Evolutionary conservation across 495 filamentous ascomycete species (phyloP).

Genomic region (Venustampulla echinocandica): DNA sequence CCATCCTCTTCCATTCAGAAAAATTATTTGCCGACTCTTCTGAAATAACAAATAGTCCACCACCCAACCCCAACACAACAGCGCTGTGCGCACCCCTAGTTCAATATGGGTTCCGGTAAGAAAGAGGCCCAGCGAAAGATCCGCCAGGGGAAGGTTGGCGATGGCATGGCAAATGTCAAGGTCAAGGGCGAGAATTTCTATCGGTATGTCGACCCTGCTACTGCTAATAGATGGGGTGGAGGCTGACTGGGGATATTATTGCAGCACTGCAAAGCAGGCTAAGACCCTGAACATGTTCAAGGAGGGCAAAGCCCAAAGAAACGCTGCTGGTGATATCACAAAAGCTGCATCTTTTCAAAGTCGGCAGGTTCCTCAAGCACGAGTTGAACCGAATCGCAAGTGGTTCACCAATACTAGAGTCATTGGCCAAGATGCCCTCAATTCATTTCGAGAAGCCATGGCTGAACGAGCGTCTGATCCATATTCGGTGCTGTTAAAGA

Average conservation of each 20-base stretch:
- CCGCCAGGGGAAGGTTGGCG: slow-evolving; percentile 68
- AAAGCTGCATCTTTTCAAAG: slow-evolving; percentile 80
- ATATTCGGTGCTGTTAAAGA: slow-evolving; percentile 84
- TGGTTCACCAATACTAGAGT: slow-evolving; percentile 54
- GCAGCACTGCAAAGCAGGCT: slow-evolving; percentile 70
- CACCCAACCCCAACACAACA: slow-evolving; percentile 1
- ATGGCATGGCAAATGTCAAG: slow-evolving; percentile 86
- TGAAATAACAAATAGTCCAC: not conserved
- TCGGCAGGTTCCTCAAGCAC: slow-evolving; percentile 66
- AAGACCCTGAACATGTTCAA: slow-evolving; percentile 82
- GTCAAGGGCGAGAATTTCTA: slow-evolving; percentile 96
- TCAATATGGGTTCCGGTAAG: slow-evolving; percentile 86
- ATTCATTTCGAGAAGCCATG: slow-evolving; percentile 84
- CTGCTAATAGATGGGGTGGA: not conserved
- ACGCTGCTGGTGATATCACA: slow-evolving; percentile 64
- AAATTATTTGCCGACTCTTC: slow-evolving; percentile 11
- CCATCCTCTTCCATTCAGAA: not conserved
- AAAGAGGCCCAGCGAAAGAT: slow-evolving; percentile 76
- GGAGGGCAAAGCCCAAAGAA: slow-evolving; percentile 66
- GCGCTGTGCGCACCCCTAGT: slow-evolving; percentile 9
- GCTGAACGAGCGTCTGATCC: slow-evolving; percentile 84
- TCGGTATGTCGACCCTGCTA: slow-evolving; percentile 42
- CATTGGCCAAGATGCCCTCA: slow-evolving; percentile 59
- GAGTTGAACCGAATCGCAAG: slow-evolving; percentile 89
- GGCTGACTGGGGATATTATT: slow-evolving; percentile 17